Conservation (phyloP, 2,329 filamentous ascomycete genomes). For the Pseudonectria buxi region DNA sequence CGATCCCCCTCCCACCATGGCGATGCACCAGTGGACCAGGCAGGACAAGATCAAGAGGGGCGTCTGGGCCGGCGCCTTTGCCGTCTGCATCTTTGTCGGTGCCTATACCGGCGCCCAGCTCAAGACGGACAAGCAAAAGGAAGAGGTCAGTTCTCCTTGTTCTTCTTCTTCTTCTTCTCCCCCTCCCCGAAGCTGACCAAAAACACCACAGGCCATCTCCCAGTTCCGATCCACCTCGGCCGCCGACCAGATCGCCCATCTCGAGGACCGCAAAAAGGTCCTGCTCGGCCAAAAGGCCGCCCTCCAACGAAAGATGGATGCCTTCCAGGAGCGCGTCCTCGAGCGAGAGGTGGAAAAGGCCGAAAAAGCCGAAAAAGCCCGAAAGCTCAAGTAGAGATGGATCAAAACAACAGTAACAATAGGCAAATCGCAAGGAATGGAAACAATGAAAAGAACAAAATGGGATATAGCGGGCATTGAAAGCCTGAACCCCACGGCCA, state of each 20-base stretch:
- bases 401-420: neutral
- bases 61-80: constrained; percentile 37
- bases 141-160: constrained; percentile 28
- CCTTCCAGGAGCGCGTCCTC: constrained; percentile 32
- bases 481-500: constrained; percentile 1
- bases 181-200: neutral
- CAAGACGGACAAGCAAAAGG: constrained; percentile 41
- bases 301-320: constrained; percentile 36
- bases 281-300: constrained; percentile 32
- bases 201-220: constrained; percentile 29
- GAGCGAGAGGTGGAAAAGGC: constrained; percentile 28
- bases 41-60: constrained; percentile 29
- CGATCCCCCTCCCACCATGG: constrained; percentile 6
- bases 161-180: neutral
- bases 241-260: constrained; percentile 38
- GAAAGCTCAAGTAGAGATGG: neutral
- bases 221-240: constrained; percentile 33
- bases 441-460: too few relatives aligned
- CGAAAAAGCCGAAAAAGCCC: constrained; percentile 11
- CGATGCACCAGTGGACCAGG: constrained; percentile 18
- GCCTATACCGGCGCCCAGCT: constrained; percentile 43
- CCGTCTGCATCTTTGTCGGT: constrained; percentile 40
- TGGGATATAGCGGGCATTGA: neutral
- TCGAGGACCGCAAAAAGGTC: constrained; percentile 35
- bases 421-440: neutral